These are phyloP conservation scores for Pichia sp. DNA, from an alignment of 1,139 yeast species.

Conservation along the genomic window DNA sequence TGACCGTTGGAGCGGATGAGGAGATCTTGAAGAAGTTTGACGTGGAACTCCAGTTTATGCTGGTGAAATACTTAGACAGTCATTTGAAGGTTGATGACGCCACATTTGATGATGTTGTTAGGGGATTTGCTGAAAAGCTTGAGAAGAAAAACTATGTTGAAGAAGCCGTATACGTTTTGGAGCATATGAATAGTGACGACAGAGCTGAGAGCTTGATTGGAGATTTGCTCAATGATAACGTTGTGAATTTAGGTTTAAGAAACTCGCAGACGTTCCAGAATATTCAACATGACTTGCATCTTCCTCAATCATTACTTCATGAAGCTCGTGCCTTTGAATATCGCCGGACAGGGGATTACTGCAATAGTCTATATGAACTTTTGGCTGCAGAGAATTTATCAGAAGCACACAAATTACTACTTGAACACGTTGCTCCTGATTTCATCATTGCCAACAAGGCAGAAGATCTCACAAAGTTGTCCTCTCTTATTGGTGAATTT, in stretches of 20 bases:
- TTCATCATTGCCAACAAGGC: constrained; percentile 40
- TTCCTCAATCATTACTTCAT: constrained; percentile 42
- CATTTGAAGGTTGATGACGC: constrained; percentile 8
- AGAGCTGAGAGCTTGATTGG: constrained; percentile 17
- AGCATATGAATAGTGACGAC: constrained; percentile 43
- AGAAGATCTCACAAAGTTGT: constrained; percentile 32
- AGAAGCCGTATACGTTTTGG: constrained; percentile 55
- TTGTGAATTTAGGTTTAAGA: constrained; percentile 33
- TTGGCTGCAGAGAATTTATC: constrained; percentile 54
- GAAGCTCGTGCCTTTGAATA: constrained; percentile 47
- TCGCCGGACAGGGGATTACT: constrained; percentile 40
- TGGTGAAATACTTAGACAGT: constrained; percentile 18
- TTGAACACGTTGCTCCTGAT: constrained; percentile 60
- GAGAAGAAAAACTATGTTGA: constrained; percentile 41
- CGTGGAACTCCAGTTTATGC: constrained; percentile 19
- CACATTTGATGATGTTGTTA: constrained; percentile 38
- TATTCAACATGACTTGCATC: constrained; percentile 31
- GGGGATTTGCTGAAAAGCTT: constrained; percentile 48
- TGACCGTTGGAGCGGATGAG: constrained; percentile 27
- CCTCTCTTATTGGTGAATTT: constrained; percentile 40
- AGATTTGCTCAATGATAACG: constrained; percentile 40
- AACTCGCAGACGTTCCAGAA: constrained; percentile 29
- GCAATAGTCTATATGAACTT: constrained; percentile 56
- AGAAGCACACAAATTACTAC: constrained; percentile 57
- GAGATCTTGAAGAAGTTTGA: constrained; percentile 19